Evolutionary conservation across 805 yeast species (phyloP).

Genomic region (Candida nitratophila): DNA sequence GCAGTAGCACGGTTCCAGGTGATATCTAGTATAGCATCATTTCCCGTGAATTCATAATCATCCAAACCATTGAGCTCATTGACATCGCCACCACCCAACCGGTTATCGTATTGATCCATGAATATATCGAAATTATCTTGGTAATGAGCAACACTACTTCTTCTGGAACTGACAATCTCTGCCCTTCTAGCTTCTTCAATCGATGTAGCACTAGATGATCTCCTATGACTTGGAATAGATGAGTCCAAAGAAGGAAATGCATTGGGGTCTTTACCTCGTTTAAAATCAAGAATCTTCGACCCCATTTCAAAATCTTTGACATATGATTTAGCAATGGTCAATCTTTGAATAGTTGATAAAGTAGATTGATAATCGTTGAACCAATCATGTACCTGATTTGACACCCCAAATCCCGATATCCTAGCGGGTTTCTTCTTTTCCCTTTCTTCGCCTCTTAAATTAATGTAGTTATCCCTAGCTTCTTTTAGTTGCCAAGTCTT

Average conservation of each 20-base stretch:
- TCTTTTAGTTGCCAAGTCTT: conserved; percentile 10
- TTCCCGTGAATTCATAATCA: conserved; percentile 7
- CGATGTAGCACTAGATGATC: conserved; percentile 20
- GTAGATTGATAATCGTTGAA: neutral
- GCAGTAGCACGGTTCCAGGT: neutral
- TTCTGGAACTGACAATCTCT: neutral
- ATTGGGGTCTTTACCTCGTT: too few species aligned
- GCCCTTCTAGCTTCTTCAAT: conserved; percentile 21
- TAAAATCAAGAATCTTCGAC: too few species aligned
- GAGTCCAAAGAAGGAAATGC: neutral
- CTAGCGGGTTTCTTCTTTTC: neutral
- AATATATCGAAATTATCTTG: neutral
- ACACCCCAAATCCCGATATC: neutral
- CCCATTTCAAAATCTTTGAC: neutral
- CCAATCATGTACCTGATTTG: neutral
- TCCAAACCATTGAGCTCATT: neutral
- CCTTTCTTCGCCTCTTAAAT: neutral
- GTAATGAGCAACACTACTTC: neutral
- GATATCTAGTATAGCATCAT: conserved; percentile 14
- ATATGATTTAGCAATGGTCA: neutral
- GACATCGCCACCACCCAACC: neutral
- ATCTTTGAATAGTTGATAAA: neutral
- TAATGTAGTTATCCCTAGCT: conserved; percentile 6
- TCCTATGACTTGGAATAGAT: conserved; percentile 3
- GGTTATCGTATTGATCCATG: neutral